Evolutionary conservation across 768 basidiomycete species (phyloP).

Genomic region (Boletus eberwhitei): DNA sequence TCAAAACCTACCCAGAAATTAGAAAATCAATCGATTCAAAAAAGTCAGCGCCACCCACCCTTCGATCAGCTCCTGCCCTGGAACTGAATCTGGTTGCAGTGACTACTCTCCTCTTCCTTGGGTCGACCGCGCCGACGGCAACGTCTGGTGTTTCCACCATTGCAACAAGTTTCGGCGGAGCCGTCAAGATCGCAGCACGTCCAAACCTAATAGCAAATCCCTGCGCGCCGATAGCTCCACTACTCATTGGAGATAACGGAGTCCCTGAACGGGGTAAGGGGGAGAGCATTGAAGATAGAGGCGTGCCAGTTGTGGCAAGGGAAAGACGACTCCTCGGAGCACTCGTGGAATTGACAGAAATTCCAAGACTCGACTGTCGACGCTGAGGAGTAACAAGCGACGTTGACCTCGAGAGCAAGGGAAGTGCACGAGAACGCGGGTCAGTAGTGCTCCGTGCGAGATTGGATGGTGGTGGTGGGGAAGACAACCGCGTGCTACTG

Average conservation of each 20-base stretch:
- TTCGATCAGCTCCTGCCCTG: constrained; percentile 73
- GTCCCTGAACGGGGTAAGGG: constrained; percentile 34
- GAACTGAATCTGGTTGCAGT: constrained; percentile 88
- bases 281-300: constrained; percentile 31
- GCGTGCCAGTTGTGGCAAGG: constrained; percentile 39
- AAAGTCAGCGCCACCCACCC: constrained; percentile 46
- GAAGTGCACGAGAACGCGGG: constrained; percentile 45
- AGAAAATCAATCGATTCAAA: background rate
- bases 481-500: constrained; percentile 21
- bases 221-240: constrained; percentile 24
- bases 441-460: constrained; percentile 18
- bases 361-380: constrained; percentile 28
- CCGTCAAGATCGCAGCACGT: constrained; percentile 72
- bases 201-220: constrained; percentile 54
- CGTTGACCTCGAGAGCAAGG: constrained; percentile 53
- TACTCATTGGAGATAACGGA: constrained; percentile 27
- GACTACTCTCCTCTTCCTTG: constrained; percentile 76
- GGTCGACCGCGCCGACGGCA: constrained; percentile 86
- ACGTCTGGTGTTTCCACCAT: constrained; percentile 86
- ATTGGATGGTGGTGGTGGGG: constrained; percentile 25
- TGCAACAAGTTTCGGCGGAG: constrained; percentile 79
- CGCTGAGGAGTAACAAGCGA: constrained; percentile 42
- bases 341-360: constrained; percentile 33
- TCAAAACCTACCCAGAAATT: constrained; percentile 55
- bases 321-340: constrained; percentile 45